A percentile compares a stretch with the other conserved stretches of the same genome.
Evolutionary conservation across 2,329 filamentous ascomycete genomes (phyloP).

Genomic region (Alternaria metachromatica): DNA sequence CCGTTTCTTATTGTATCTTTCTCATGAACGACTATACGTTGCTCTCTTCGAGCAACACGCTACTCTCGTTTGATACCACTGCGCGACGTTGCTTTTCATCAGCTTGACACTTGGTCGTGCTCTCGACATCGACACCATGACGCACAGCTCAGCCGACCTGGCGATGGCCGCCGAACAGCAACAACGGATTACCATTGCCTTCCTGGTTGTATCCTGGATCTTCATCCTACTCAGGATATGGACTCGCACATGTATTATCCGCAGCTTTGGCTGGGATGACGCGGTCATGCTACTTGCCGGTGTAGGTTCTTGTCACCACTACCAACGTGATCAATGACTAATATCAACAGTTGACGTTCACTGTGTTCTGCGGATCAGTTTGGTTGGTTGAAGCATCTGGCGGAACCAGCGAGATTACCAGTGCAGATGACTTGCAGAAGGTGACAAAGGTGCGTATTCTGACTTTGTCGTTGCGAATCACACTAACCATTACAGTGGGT

Average conservation of each 20-base stretch:
- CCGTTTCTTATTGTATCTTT: background rate
- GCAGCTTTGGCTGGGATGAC: constrained; percentile 55
- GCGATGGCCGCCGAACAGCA: constrained; percentile 28
- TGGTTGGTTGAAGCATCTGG: constrained; percentile 40
- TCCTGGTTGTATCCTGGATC: constrained; percentile 47
- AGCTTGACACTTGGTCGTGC: background rate
- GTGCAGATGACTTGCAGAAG: constrained; percentile 23
- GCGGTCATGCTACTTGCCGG: constrained; percentile 49
- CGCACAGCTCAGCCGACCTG: constrained; percentile 23
- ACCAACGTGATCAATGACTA: background rate
- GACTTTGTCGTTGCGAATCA: background rate
- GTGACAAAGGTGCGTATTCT: constrained; percentile 36
- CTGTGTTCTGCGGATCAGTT: constrained; percentile 38
- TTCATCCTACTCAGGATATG: constrained; percentile 50
- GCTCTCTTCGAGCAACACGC: background rate
- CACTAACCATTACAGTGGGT: constrained; percentile 36
- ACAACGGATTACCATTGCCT: constrained; percentile 40
- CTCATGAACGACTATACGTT: background rate
- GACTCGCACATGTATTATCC: constrained; percentile 49
- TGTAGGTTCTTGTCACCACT: constrained; percentile 29
- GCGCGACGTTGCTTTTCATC: constrained; percentile 11
- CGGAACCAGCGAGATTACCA: constrained; percentile 41
- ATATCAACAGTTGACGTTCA: constrained; percentile 40
- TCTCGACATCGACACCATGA: background rate
- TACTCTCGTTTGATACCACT: constrained; percentile 10